Evolutionary conservation across 1,284 basidiomycete genomes (phyloP), one percentile per base, ranked within the genome.

Genomic region (Salmacisia buchloeana): DNA sequence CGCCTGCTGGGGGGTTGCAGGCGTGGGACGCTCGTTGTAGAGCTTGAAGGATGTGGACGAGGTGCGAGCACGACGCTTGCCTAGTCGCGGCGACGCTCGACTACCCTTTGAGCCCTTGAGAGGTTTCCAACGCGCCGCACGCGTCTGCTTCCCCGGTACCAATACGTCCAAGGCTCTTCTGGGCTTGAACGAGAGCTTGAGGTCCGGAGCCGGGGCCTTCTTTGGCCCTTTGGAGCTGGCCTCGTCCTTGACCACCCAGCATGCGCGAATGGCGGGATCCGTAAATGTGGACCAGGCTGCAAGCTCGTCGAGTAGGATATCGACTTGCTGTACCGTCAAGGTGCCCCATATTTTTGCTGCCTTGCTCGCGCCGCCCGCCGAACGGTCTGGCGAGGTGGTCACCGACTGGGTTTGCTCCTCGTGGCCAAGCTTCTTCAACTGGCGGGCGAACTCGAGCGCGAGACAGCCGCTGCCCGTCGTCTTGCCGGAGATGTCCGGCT

Each of bases 271-370:
- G 7, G 49, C 12, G 6, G 10, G 29, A 29, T 54, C 49, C 13
- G 49, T 54, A n/a, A 54, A 54, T 12, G 49, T 33, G 29, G 29
- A 54, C 18, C 27, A 25, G 27, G 49, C 25, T 27, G 49, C 49
- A 25, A 54, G 49, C 15, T 54, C 49, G 21, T 54, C 49, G 25
- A 54, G 49, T n/a, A 54, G 49, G 15, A 54, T 54, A n/a, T 54
- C 49, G 25, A 54, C 29, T 12, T 54, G 49, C 29, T 54, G 49
- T 29, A 54, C 3, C 3, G 49, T 54, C 18, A 54, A 31, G 18
- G 49, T 27, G n/a, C 49, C 49, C 49, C 49, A 54, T 33, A 54
- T 29, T 9, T 43, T 21, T n/a, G 18, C 41, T 12, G 41, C 41
- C 10, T 7, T 43, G n/a, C n/a, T n/a, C n/a, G n/a, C n/a, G n/a